Base-by-base conservation (phyloP, 1,284 basidiomycete species). In the Volvariella surrecta region DNA sequence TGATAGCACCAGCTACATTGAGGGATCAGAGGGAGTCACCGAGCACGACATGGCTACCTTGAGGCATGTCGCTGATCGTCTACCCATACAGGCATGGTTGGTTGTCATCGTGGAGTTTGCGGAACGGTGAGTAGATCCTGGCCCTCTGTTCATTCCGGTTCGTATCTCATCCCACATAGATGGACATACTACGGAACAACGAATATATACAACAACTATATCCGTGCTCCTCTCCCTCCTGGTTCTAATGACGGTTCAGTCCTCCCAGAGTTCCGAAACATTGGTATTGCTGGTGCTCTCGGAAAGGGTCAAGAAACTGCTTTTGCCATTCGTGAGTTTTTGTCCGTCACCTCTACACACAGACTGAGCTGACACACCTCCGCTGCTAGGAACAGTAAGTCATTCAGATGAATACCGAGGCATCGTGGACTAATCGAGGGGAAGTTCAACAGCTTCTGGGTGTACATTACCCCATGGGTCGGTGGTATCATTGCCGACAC, bases 401-500 rank as follows among this genome's bases (percentile, higher is more conserved):
- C 13, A 10, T 40, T n/a, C n/a, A n/a, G n/a, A n/a, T n/a, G n/a
- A n/a, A n/a, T n/a, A n/a, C n/a, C n/a, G n/a, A n/a, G n/a, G n/a
- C n/a, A n/a, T n/a, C n/a, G n/a, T 31, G 10, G 13, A 19, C 3
- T 31, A 13, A 28, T 9, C 35, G n/a, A 16, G 15, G 35, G 30
- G 11, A 39, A 67, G 62, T 70, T 69, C 57, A 70, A 70, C 56
- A 62, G 55, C 22, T 73, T 74, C 57, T 66, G 64, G 54, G 68
- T 72, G 10, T 74, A 73, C 49, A 52, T 67, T 39, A 70, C 69
- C 1, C 71, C 71, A 2, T 67, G 59, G 42, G 28, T 71, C 43
- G 72, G 73, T 45, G 72, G 67, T 11, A 72, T 77, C 50, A 49
- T 81, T 22, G 73, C 76, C 18, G 76, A 80, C 52, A 72, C 73